Percentiles rank a stretch among this genome's conserved stretches.
Conservation (phyloP, 2,329 filamentous ascomycete genomes). For the Tricladium varicosporioides region DNA sequence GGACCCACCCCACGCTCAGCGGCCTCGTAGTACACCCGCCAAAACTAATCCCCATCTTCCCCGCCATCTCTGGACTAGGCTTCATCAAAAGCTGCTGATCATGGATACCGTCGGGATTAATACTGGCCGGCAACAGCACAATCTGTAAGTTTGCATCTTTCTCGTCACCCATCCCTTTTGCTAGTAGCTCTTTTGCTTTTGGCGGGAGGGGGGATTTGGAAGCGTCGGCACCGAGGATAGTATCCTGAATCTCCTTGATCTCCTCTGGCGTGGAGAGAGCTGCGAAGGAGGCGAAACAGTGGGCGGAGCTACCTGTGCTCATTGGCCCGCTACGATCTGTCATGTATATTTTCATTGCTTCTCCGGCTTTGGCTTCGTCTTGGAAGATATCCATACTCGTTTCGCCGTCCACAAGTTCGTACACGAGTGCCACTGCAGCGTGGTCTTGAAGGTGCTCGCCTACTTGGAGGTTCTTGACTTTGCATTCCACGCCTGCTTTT, state of each 20-base stretch:
- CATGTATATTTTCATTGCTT: conserved; percentile 33
- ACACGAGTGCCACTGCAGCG: conserved; percentile 5
- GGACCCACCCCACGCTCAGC: conserved; percentile 41
- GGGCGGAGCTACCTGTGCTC: conserved; percentile 4
- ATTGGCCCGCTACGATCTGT: conserved; percentile 6
- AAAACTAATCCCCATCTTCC: conserved; percentile 21
- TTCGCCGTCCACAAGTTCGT: conserved; percentile 13
- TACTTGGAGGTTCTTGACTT: conserved; percentile 17
- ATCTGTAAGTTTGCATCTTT: conserved; percentile 9
- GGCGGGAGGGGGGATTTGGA: not conserved
- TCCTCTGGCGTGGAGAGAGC: not conserved
- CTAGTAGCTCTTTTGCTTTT: not conserved
- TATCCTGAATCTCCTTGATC: not conserved
- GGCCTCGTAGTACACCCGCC: conserved; percentile 41
- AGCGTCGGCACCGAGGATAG: not conserved
- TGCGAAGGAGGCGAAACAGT: conserved; percentile 7
- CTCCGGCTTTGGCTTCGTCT: not conserved
- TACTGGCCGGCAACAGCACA: conserved; percentile 1
- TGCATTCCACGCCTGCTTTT: conserved; percentile 16
- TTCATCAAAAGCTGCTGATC: conserved; percentile 1
- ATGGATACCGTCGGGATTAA: not conserved
- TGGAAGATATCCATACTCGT: conserved; percentile 6
- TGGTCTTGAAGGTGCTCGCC: conserved; percentile 27
- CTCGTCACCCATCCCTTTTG: not conserved
- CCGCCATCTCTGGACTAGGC: conserved; percentile 1